phyloP scores from a whole-genome alignment of 345 rosid genomes.

The Hibiscus trionum region DNA sequence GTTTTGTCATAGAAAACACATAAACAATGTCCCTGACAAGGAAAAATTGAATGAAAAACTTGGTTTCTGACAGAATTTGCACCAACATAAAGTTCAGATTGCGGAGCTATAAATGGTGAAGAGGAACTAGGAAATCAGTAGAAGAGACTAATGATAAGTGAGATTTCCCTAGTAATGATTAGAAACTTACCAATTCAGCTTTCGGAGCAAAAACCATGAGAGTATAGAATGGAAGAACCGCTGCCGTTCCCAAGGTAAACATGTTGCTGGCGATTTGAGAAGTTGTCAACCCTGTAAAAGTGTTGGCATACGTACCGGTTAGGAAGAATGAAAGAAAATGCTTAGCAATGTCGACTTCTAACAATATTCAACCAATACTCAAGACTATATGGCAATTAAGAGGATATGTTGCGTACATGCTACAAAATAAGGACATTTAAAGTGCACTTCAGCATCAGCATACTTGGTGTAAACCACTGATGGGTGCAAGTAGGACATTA shows the following conservation, averaged over 20 bases:
- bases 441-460: background rate
- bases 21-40: too few relatives aligned
- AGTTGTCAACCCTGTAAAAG: constrained; percentile 49
- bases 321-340: background rate
- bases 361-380: background rate
- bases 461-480: background rate
- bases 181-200: constrained; percentile 52
- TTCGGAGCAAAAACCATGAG: constrained; percentile 92
- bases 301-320: background rate
- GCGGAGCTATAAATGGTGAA: too few relatives aligned
- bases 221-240: constrained; percentile 86
- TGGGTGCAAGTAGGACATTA: background rate
- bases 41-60: too few relatives aligned
- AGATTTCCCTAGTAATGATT: background rate
- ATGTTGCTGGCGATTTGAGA: constrained; percentile 60
- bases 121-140: too few relatives aligned
- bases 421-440: constrained; percentile 5
- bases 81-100: too few relatives aligned
- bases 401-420: background rate
- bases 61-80: too few relatives aligned
- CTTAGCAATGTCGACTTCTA: background rate
- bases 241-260: constrained; percentile 68
- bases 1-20: too few relatives aligned
- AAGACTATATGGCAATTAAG: background rate
- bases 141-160: background rate